Evolutionary conservation across 2,329 filamentous ascomycete genomes (phyloP), one percentile per base, ranked within the genome.

Genomic region (Fusarium sp.): DNA sequence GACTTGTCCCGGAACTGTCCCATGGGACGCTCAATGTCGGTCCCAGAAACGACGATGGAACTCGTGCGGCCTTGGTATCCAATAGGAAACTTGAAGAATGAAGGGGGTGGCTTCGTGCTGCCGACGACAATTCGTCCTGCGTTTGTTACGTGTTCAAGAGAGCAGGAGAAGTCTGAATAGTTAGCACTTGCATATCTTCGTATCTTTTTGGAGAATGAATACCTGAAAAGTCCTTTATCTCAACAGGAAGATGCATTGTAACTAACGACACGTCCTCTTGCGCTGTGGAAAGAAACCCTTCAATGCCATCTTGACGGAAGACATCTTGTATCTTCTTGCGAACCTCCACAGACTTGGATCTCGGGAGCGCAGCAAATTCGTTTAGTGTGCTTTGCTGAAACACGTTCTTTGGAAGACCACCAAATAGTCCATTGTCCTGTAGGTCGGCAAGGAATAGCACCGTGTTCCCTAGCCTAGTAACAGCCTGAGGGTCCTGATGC

Each of bases 61-160:
- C 87, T 88, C 4, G 88, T 84, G 5, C 89, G 85, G 0, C 89
- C 89, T 37, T 85, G 85, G 67, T 92, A 91, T 0, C 85, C 89
- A 16, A 81, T 86, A 27, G 80, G 89, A 67, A 88, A 84, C 67
- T 89, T 82, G 63, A 85, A 83, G 57, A 87, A 88, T 3, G 83
- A 81, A 16, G 86, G 83, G 20, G 86, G 85, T 25, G 86, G 79
- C 61, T 82, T 80, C 10, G 79, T 75, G 30, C 80, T 80, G 32
- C 82, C 84, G 18, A 83, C 81, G 37, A 87, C 81, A 3, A 81
- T 85, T 69, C 80, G 82, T 0, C 83, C 81, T 20, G 85, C 87
- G 54, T 90, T 91, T 57, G 85, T 82, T 32, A 87, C 84, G 70
- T 91, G 89, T 52, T 89, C 85, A 10, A 85, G 81, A 0, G 86